These are phyloP conservation scores for Wallemia hederae DNA, from an alignment of 1,284 basidiomycete species.

Conservation along the genomic window DNA sequence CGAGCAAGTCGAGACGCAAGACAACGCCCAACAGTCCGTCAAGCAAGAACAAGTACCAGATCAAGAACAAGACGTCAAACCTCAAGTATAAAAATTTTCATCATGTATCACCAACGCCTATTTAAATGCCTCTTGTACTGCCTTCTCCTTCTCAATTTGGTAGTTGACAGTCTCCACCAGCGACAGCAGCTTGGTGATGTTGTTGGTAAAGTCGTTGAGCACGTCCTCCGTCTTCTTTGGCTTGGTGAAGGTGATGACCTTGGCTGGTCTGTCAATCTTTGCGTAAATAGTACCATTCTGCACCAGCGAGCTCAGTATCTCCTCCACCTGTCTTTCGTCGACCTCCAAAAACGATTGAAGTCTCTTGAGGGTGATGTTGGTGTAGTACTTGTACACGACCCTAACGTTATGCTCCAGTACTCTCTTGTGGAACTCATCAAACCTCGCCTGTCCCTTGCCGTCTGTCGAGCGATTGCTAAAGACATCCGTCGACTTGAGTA, in stretches of 20 bases:
- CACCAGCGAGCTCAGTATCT: constrained; percentile 61
- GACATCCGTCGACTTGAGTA: constrained; percentile 46
- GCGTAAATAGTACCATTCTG: constrained; percentile 77
- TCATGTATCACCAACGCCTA: not conserved
- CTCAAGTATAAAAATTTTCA: not conserved
- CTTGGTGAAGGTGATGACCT: constrained; percentile 57
- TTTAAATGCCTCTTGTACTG: not conserved
- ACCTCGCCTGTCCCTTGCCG: constrained; percentile 34
- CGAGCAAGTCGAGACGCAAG: not conserved
- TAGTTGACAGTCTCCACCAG: constrained; percentile 11
- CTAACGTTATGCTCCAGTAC: constrained; percentile 97
- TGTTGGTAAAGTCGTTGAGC: constrained; percentile 87
- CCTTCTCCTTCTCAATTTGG: not conserved
- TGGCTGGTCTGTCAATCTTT: constrained; percentile 69
- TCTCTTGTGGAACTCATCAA: constrained; percentile 83
- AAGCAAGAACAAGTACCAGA: no score
- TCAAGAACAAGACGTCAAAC: no score
- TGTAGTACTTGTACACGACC: constrained; percentile 79
- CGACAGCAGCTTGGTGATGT: constrained; percentile 51
- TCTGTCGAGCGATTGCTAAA: constrained; percentile 23
- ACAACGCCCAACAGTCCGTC: no score
- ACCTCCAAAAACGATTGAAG: constrained; percentile 72
- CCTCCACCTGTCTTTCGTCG: constrained; percentile 47
- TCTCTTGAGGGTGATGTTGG: constrained; percentile 56
- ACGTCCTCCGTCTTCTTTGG: constrained; percentile 51